Evolutionary conservation across 2,329 filamentous ascomycete species (phyloP), one percentile per base, ranked within the genome.

Genomic region (Endothia cerciana): DNA sequence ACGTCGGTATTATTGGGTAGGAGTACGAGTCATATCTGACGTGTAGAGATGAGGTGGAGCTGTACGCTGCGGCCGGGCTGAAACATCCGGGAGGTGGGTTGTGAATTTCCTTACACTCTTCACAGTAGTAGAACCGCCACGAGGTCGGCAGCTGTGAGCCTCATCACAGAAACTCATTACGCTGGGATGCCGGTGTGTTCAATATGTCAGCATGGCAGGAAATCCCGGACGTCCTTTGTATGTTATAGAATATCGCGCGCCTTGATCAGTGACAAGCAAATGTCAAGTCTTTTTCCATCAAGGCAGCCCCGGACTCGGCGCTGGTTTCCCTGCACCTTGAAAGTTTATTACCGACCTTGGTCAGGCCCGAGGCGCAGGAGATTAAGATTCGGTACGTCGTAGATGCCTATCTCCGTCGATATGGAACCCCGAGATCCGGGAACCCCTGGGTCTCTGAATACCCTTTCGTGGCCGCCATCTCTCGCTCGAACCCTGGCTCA

Each of bases 401-500:
- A 36, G 30, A 55, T 22, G 51, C 51, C 51, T 55, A 55, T 55
- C 30, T 55, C 51, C 51, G 51, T 6, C 4, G 30, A 17, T 51
- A 51, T 51, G 22, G 47, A 6, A 30, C 22, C 25, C 45, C 47
- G 25, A 51, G 13, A 30, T 51, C 28, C 15, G 25, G 17, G 47
- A 15, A 17, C 13, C 25, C 15, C 22, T 30, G 47, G 4, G 28
- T 28, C 25, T 6, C 25, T 15, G 4, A 28, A 6, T 2, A 30
- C 5, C 17, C 47, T 17, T 22, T 28, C 47, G 47, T 8, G 2
- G 22, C 5, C 25, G 47, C 22, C 25, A 28, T 51, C 0, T 28
- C 13, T 51, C 5, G 4, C 22, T 5, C 15, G 25, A n/a, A 22
- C 13, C 5, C 17, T 49, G 45, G 45, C n/a, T 49, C 45, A 22